Evolutionary conservation across 1,284 basidiomycete species (phyloP).

Genomic region (Apiotrichum veenhuisii): DNA sequence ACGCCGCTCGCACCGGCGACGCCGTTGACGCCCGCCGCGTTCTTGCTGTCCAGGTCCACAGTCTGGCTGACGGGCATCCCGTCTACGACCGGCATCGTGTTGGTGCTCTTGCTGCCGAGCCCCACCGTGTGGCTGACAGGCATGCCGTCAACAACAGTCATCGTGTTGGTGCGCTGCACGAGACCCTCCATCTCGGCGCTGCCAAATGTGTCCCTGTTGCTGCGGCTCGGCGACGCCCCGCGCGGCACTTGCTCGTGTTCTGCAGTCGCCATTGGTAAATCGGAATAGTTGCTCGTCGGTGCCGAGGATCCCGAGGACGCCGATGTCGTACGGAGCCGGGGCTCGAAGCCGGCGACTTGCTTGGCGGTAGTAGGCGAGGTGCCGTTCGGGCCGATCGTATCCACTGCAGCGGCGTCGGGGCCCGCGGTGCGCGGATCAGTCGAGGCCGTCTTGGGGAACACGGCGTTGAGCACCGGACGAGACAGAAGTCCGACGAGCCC

Average conservation of each 20-base stretch:
- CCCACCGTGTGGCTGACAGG: slow-evolving; percentile 3
- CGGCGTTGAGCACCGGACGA: slow-evolving; percentile 45
- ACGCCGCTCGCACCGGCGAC: neutral
- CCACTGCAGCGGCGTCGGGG: neutral
- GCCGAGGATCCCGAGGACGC: neutral
- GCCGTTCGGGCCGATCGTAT: too few relatives aligned
- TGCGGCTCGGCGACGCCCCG: neutral
- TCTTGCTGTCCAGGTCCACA: neutral
- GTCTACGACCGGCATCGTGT: neutral
- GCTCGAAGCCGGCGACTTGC: too few relatives aligned
- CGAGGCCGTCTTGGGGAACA: slow-evolving; percentile 26
- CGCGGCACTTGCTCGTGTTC: neutral
- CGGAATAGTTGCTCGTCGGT: neutral
- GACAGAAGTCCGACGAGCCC: slow-evolving; percentile 46
- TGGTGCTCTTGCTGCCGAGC: neutral
- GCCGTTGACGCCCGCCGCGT: neutral
- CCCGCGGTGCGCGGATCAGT: neutral
- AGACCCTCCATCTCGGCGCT: neutral
- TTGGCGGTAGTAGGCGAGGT: neutral
- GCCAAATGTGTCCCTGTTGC: neutral
- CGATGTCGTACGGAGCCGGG: too few relatives aligned
- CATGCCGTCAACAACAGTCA: neutral
- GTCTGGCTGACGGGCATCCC: slow-evolving; percentile 1
- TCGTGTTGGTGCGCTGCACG: neutral
- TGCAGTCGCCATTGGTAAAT: neutral